Evolutionary conservation across 2,329 filamentous ascomycete species (phyloP), one percentile per base, ranked within the genome.

Genomic region (Aspergillus fijiensis): DNA sequence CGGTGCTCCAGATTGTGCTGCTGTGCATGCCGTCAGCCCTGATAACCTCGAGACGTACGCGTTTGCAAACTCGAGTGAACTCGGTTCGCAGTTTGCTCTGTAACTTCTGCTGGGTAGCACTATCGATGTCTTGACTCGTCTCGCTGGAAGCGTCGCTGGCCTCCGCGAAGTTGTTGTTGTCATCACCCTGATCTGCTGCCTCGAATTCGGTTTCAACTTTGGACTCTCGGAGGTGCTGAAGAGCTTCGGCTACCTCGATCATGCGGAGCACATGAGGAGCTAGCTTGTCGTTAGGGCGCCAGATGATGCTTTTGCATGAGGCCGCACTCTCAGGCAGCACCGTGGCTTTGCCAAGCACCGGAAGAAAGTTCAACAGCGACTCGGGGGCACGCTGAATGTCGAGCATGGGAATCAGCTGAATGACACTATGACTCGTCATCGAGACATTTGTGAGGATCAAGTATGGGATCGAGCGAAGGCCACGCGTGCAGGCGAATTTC

Each of bases 391-490:
- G 65, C 54, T 75, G 73, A 2, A 69, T 60, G 39, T 61, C 65
- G n/a, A 72, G 49, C 60, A 75, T 72, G 55, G 63, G 69, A 6
- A 71, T 60, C 7, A 75, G 56, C 55, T 75, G 72, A 14, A 73
- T 61, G 1, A 69, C 66, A 14, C 66, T 64, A 50, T 60, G 68
- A 47, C 65, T 67, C 1, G 67, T 69, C 55, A 69, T 66, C 21
- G 53, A 61, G 9, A 67, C 62, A 25, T 71, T 62, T 2, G 69
- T 67, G 19, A 75, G 51, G 35, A 74, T 66, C 5, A 76, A 52
- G 54, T 70, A 74, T n/a, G 74, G 72, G n/a, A 76, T 65, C 3
- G 74, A 75, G 29, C 70, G 70, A 33, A 76, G 65, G 4, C 74
- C 74, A 12, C 73, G 66, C 16, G 72, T 72, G 51, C 71, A 73